phyloP scores from a whole-genome alignment of 1,284 basidiomycete genomes.

The Irpex sp. region DNA sequence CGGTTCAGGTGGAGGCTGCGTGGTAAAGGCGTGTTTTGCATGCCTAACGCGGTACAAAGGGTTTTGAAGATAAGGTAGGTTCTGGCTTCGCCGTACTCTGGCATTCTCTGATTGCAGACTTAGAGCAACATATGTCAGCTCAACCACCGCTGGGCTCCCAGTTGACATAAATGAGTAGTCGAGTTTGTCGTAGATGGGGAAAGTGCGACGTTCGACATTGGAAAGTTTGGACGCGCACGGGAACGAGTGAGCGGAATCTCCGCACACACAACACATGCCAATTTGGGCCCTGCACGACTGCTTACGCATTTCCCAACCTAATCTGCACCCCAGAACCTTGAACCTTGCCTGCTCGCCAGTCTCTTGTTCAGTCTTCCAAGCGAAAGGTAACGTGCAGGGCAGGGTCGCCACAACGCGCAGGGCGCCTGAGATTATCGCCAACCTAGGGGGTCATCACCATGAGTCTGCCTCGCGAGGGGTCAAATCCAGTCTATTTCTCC shows the following conservation, averaged over 20 bases:
- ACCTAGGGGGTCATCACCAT: slow-evolving; percentile 6
- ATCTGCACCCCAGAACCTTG: slow-evolving; percentile 19
- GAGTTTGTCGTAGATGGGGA: slow-evolving; percentile 21
- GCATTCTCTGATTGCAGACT: slow-evolving; percentile 22
- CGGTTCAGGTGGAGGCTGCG: slow-evolving; percentile 49
- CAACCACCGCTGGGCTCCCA: slow-evolving; percentile 17
- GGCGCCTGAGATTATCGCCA: neutral
- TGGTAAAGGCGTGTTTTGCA: slow-evolving; percentile 57
- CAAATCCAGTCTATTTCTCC: neutral
- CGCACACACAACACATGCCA: slow-evolving; percentile 21
- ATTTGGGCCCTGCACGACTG: slow-evolving; percentile 14
- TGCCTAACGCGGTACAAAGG: slow-evolving; percentile 55
- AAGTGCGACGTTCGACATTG: slow-evolving; percentile 25
- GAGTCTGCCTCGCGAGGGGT: slow-evolving; percentile 11
- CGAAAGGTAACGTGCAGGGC: neutral
- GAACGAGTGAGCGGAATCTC: slow-evolving; percentile 18
- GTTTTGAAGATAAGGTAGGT: slow-evolving; percentile 45
- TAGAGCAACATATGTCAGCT: slow-evolving; percentile 12
- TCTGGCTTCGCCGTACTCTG: slow-evolving; percentile 17
- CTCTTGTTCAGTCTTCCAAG: neutral
- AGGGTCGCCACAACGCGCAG: neutral
- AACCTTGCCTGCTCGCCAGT: neutral
- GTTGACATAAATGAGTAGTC: slow-evolving; percentile 24
- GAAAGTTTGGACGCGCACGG: slow-evolving; percentile 21
- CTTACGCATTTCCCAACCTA: slow-evolving; percentile 18